Evolutionary conservation across 331 rosid genomes (phyloP).

Genomic region (Dryas integrifolia): DNA sequence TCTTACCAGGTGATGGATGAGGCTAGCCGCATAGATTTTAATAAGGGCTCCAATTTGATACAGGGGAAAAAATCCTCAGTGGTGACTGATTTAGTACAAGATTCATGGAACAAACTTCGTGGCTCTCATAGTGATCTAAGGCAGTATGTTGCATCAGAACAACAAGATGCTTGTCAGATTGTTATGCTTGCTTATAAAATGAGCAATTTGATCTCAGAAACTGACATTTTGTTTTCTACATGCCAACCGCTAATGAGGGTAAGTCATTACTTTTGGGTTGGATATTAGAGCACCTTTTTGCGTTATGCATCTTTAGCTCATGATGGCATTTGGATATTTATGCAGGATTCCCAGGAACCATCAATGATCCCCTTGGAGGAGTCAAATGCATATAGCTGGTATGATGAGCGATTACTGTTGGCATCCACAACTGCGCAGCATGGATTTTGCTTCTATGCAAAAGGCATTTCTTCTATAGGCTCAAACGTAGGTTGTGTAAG

Average conservation of each 20-base stretch:
- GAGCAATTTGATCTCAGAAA: conserved; percentile 74
- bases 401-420: conserved; percentile 47
- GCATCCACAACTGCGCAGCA: conserved; percentile 58
- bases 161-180: conserved; percentile 41
- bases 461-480: conserved; percentile 49
- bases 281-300: conserved; percentile 20
- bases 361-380: conserved; percentile 39
- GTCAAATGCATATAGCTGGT: conserved; percentile 41
- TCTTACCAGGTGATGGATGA: conserved; percentile 71
- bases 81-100: conserved; percentile 44
- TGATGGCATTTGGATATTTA: conserved; percentile 25
- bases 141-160: conserved; percentile 48
- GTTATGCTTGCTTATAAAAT: conserved; percentile 52
- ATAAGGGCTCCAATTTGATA: conserved; percentile 22
- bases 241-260: conserved; percentile 41
- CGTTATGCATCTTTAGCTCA: conserved; percentile 9
- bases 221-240: conserved; percentile 53
- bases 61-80: conserved; percentile 36
- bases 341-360: conserved; percentile 59
- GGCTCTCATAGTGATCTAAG: conserved; percentile 44
- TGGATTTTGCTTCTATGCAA: conserved; percentile 75
- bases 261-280: conserved; percentile 26
- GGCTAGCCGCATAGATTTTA: conserved; percentile 62
- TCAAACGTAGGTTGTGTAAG: conserved; percentile 40
- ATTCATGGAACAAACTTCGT: conserved; percentile 67